These are phyloP conservation scores for Saccharomycopsis malanga DNA, from an alignment of 805 yeast species.

Conservation along the genomic window DNA sequence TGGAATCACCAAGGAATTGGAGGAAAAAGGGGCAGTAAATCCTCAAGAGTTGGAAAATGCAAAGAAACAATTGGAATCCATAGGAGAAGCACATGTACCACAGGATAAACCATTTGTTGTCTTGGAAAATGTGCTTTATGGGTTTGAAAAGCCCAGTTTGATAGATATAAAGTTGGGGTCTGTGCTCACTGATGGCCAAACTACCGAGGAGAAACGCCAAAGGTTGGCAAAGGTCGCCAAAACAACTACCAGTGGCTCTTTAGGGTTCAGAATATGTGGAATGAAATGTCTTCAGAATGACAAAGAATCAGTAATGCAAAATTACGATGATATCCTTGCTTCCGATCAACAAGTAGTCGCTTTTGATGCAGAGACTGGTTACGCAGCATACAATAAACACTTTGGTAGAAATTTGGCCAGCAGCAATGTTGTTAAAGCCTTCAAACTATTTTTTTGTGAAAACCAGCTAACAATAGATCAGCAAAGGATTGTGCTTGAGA, in stretches of 20 bases:
- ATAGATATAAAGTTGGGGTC: slow-evolving; percentile 82
- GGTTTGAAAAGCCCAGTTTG: slow-evolving; percentile 59
- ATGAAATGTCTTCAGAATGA: slow-evolving; percentile 52
- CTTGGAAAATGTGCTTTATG: slow-evolving; percentile 59
- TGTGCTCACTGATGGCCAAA: slow-evolving; percentile 42
- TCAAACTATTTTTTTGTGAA: slow-evolving; percentile 40
- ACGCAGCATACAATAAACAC: slow-evolving; percentile 47
- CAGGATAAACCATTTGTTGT: slow-evolving; percentile 43
- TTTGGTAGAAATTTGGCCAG: slow-evolving; percentile 59
- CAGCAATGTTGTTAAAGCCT: slow-evolving; percentile 38
- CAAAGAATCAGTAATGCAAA: slow-evolving; percentile 4
- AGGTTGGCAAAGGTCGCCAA: slow-evolving; percentile 59
- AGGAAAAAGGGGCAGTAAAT: slow-evolving; percentile 22
- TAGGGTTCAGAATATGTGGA: slow-evolving; percentile 79
- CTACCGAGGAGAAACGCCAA: slow-evolving; percentile 50
- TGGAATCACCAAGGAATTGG: slow-evolving; percentile 33
- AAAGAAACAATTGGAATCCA: slow-evolving; percentile 20
- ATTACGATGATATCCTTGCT: slow-evolving; percentile 16
- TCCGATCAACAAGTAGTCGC: slow-evolving; percentile 21
- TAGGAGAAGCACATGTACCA: slow-evolving; percentile 5
- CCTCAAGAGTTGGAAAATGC: slow-evolving; percentile 24
- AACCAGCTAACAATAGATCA: slow-evolving; percentile 30
- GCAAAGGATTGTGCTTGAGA: slow-evolving; percentile 34
- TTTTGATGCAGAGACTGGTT: slow-evolving; percentile 23
- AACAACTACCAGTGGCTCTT: slow-evolving; percentile 72